A percentile compares a stretch with the other conserved stretches of the same genome.
Evolutionary conservation across 441 rosid species (phyloP).

Genomic region (Gossypium davidsonii): DNA sequence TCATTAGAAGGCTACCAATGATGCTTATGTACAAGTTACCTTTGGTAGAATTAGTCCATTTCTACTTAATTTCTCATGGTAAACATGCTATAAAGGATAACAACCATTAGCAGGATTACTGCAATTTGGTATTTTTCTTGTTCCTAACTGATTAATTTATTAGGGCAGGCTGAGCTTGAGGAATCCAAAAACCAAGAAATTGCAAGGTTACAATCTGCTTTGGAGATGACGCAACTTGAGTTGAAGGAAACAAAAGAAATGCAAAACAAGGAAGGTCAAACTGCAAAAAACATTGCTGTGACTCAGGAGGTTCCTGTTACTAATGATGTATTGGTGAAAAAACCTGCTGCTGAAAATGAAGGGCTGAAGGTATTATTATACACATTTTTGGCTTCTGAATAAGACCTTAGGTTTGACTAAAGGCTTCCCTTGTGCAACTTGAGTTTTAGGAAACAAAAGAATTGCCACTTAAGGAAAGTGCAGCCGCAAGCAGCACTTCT

Average conservation of each 20-base stretch:
- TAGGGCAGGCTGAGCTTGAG: slow-evolving; percentile 53
- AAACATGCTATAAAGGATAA: neutral
- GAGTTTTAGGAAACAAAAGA: slow-evolving; percentile 45
- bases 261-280: slow-evolving; percentile 36
- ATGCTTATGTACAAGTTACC: neutral
- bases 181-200: slow-evolving; percentile 68
- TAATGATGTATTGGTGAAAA: slow-evolving; percentile 46
- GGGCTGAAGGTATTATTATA: slow-evolving; percentile 54
- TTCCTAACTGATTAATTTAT: slow-evolving; percentile 18
- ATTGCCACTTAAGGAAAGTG: slow-evolving; percentile 34
- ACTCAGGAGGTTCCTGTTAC: slow-evolving; percentile 44
- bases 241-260: slow-evolving; percentile 41
- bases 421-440: slow-evolving; percentile 21
- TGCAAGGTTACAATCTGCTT: slow-evolving; percentile 58
- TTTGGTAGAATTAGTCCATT: neutral
- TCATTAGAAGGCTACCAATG: neutral
- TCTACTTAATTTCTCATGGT: neutral
- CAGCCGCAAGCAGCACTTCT: slow-evolving; percentile 31
- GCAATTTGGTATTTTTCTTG: neutral
- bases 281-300: slow-evolving; percentile 32
- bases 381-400: slow-evolving; percentile 13
- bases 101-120: neutral
- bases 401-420: neutral
- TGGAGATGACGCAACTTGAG: slow-evolving; percentile 54
- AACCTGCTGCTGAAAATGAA: slow-evolving; percentile 73